phyloP scores from a whole-genome alignment of 1,139 yeast species.

The Williopsis jadinii region DNA sequence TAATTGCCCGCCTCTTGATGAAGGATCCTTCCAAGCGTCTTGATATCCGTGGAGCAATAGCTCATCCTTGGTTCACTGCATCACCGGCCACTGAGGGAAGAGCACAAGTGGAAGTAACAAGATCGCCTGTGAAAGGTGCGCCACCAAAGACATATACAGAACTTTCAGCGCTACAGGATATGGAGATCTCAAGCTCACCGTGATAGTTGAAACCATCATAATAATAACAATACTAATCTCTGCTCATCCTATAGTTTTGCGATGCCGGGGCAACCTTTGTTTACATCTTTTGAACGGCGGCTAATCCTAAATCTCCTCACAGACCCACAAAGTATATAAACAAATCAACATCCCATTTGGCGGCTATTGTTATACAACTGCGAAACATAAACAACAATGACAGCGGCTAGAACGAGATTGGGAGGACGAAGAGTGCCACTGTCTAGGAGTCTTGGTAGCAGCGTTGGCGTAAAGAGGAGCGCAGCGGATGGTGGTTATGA shows the following conservation, averaged over 20 bases:
- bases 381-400: background rate
- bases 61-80: constrained; percentile 46
- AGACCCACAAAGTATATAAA: too few relatives aligned
- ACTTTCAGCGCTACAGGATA: constrained; percentile 12
- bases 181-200: constrained; percentile 4
- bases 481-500: background rate
- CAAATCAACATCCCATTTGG: too few relatives aligned
- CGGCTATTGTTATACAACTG: background rate
- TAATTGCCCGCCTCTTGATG: constrained; percentile 54
- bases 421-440: too few relatives aligned
- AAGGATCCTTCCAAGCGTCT: constrained; percentile 49
- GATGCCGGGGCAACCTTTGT: background rate
- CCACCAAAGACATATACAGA: constrained; percentile 20
- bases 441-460: too few relatives aligned
- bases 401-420: too few relatives aligned
- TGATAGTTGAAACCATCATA: background rate
- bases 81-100: background rate
- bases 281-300: too few relatives aligned
- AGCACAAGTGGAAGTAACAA: constrained; percentile 4
- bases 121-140: constrained; percentile 15
- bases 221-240: background rate
- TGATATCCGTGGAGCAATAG: constrained; percentile 42
- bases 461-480: too few relatives aligned
- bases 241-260: background rate
- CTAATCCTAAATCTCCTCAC: too few relatives aligned